phyloP scores from a whole-genome alignment of 345 rosid species.

The Populus nigra region DNA sequence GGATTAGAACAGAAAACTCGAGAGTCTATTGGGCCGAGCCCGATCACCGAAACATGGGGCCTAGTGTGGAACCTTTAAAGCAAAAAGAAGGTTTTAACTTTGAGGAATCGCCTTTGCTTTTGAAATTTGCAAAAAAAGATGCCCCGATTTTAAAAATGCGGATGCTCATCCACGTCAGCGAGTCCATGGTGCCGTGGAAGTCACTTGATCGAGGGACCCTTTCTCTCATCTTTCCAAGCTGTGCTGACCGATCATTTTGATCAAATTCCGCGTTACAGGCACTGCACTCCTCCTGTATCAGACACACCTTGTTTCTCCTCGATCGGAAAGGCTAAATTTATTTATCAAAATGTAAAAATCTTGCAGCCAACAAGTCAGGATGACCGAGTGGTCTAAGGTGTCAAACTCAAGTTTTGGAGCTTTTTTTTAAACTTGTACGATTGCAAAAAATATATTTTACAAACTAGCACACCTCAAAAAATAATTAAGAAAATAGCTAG shows the following conservation, averaged over 20 bases:
- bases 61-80: slow-evolving; percentile 9
- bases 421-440: too few relatives aligned
- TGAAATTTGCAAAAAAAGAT: slow-evolving; percentile 11
- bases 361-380: slow-evolving; percentile 35
- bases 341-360: background rate
- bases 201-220: slow-evolving; percentile 21
- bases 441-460: too few relatives aligned
- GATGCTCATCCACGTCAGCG: slow-evolving; percentile 28
- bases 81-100: background rate
- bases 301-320: too few relatives aligned
- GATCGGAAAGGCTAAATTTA: background rate
- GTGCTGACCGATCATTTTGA: background rate
- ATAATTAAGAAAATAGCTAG: too few relatives aligned
- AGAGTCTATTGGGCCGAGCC: slow-evolving; percentile 2
- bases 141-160: background rate
- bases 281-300: background rate
- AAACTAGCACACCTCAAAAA: too few relatives aligned
- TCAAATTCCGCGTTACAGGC: background rate
- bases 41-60: background rate
- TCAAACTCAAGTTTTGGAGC: slow-evolving; percentile 67
- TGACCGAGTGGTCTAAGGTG: slow-evolving; percentile 90
- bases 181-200: slow-evolving; percentile 24
- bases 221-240: background rate
- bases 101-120: slow-evolving; percentile 26
- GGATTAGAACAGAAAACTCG: too few relatives aligned